Base-by-base conservation (phyloP, 179 eudicot genomes). In the Carnegiea gigantea region DNA sequence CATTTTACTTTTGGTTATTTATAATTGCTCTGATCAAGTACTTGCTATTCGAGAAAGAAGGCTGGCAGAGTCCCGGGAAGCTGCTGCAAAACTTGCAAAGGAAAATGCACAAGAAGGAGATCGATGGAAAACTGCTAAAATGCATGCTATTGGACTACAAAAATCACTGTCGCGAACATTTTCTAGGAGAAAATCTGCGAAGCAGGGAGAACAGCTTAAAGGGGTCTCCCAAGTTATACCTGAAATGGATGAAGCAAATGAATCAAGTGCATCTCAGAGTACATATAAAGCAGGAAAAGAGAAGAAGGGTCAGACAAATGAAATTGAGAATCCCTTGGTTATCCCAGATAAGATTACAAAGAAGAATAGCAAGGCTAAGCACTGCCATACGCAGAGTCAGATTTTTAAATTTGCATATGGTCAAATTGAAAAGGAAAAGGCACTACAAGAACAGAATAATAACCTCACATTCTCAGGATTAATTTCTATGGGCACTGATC, bases 351-450 rank as follows among this genome's bases (percentile, higher is more conserved):
- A 88, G 82, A 86, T 87, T 80, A 12, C 85, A 33, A 90, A 90
- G 78, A 93, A 90, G 79, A 77, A 88, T 17, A 75, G 51, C 49
- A 94, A 86, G 86, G 85, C 81, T 64, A 92, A 92, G 79, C 80
- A 91, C 40, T 78, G 90, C 82, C 92, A 92, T 28, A 91, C 96
- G 5, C 89, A 90, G 28, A 93, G 94, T 80, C 92, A 92, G 64
- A 93, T 93, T 48, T 93, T 93, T 82, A 88, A 87, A 79, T 92
- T 92, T 62, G 98, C 98, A 26, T 93, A 93, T 81, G 96, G 93
- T 54, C 93, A 94, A 81, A 89, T 94, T 73, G 98, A 94, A 84
- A 94, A 94, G 84, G 98, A 94, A 78, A 94, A 94, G 73, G 95
- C 97, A 43, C 59, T 90, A 38, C 95, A 94, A 62, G 92, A 92